These are phyloP conservation scores for Inga leiocalycina DNA, from an alignment of 306 rosid species.

Conservation along the genomic window DNA sequence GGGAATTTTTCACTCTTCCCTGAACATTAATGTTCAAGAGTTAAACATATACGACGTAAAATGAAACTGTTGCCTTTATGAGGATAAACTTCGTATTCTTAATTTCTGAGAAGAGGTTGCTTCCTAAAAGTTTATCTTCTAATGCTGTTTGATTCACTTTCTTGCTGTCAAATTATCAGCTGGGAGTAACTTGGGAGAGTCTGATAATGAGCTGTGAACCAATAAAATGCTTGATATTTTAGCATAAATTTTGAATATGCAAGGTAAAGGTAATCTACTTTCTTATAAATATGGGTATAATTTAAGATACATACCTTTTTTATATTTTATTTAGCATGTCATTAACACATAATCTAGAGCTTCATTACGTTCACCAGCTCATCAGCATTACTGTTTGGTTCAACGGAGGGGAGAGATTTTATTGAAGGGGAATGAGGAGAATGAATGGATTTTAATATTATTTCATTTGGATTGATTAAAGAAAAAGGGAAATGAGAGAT, in stretches of 20 bases:
- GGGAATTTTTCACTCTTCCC: slow-evolving; percentile 34
- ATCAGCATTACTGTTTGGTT: too few relatives aligned
- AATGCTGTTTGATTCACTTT: not conserved
- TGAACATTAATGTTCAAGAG: slow-evolving; percentile 27
- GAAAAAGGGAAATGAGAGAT: too few relatives aligned
- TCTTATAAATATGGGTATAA: not conserved
- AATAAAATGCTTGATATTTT: not conserved
- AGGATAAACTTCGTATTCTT: not conserved
- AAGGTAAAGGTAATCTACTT: not conserved
- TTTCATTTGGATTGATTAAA: too few relatives aligned
- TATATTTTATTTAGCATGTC: too few relatives aligned
- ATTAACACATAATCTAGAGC: too few relatives aligned
- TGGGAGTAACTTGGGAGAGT: not conserved
- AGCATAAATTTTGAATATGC: not conserved
- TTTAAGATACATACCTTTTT: too few relatives aligned
- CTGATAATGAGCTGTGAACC: not conserved
- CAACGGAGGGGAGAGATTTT: too few relatives aligned
- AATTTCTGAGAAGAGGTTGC: not conserved
- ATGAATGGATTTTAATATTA: too few relatives aligned
- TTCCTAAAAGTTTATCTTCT: not conserved
- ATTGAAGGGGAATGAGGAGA: too few relatives aligned
- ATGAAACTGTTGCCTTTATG: not conserved
- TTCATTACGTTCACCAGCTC: too few relatives aligned
- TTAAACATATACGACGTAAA: slow-evolving; percentile 8
- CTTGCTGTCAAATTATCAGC: not conserved